Evolutionary conservation across 2,329 filamentous ascomycete species (phyloP).

Genomic region (Ceratocystis diversiconidia): DNA sequence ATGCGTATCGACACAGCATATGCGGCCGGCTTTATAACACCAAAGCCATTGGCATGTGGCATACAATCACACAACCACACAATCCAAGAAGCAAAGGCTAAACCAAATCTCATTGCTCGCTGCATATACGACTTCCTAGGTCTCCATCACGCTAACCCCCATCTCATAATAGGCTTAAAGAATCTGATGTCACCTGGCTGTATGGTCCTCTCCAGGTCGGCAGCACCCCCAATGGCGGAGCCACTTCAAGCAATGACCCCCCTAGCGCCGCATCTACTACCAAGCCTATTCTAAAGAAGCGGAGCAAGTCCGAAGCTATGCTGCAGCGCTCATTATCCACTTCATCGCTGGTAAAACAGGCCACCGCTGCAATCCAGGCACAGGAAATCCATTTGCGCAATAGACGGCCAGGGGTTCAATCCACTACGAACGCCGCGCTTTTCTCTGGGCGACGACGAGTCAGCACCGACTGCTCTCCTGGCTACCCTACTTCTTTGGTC

Average conservation of each 20-base stretch:
- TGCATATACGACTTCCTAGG: neutral
- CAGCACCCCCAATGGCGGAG: constrained; percentile 38
- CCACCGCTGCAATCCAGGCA: constrained; percentile 70
- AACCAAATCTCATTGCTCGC: neutral
- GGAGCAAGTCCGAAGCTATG: constrained; percentile 92
- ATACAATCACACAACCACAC: neutral
- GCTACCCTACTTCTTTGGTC: constrained; percentile 38
- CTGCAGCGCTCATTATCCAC: constrained; percentile 77
- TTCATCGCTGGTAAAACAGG: constrained; percentile 79
- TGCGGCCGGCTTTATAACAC: neutral
- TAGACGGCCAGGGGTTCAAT: constrained; percentile 38
- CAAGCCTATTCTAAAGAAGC: constrained; percentile 92
- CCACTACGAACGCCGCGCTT: constrained; percentile 47
- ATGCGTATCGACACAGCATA: neutral
- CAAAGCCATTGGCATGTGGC: neutral
- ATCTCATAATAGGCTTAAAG: constrained; percentile 61
- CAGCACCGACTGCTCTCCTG: constrained; percentile 21
- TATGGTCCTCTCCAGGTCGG: constrained; percentile 83
- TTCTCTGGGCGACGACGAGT: constrained; percentile 30
- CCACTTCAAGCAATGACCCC: constrained; percentile 29
- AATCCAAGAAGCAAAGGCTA: neutral
- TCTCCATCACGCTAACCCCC: neutral
- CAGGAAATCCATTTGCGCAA: constrained; percentile 49
- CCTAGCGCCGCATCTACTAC: constrained; percentile 56
- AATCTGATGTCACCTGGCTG: constrained; percentile 93